Percentiles rank a stretch among this genome's conserved stretches.
Evolutionary conservation across 78 protist genomes (phyloP).

Genomic region (Dictyostelium intermedium): DNA sequence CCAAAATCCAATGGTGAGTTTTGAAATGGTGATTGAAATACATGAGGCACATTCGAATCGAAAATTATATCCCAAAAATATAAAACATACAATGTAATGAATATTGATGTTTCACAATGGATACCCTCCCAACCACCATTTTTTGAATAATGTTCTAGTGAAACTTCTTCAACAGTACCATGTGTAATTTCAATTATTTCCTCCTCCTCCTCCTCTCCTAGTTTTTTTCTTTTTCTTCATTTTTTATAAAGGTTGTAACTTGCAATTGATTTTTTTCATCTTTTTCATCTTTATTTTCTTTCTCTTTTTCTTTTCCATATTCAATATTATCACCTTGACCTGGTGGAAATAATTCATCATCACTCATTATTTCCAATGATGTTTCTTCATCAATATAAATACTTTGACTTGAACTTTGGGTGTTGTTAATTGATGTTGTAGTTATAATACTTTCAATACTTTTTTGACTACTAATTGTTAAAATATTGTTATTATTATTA

Average conservation of each 20-base stretch:
- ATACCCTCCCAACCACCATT: conserved; percentile 19
- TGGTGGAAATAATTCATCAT: conserved; percentile 10
- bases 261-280: no score
- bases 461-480: background rate
- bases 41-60: conserved; percentile 18
- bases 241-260: background rate
- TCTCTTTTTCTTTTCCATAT: background rate
- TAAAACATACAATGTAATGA: background rate
- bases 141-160: conserved; percentile 8
- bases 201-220: background rate
- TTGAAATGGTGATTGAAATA: conserved; percentile 68
- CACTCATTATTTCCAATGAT: background rate
- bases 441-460: background rate
- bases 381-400: background rate
- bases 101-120: conserved; percentile 53
- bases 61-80: conserved; percentile 60
- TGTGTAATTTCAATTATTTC: background rate
- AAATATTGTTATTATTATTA: background rate
- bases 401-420: background rate
- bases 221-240: background rate
- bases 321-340: background rate
- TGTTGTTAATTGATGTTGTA: background rate
- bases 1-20: conserved; percentile 59
- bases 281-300: background rate
- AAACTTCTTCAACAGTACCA: conserved; percentile 7